Evolutionary conservation across 306 rosid species (phyloP), one percentile per base, ranked within the genome.

Genomic region (Mimosa bimucronata): DNA sequence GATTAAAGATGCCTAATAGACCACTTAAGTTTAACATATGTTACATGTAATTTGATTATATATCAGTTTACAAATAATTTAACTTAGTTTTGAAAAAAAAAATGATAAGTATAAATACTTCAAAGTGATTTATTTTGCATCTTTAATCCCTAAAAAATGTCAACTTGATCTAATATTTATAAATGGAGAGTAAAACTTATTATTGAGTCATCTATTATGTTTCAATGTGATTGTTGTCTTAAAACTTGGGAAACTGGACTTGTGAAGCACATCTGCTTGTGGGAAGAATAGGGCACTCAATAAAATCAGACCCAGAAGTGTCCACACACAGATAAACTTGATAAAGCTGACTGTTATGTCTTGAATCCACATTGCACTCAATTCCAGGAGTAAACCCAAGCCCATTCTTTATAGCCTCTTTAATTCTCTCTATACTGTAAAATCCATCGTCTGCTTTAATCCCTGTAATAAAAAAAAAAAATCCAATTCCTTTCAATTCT

Each of bases 231-330:
- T 64, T 29, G 38, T 3, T 7, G 15, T 7, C 23, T 73, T 75
- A 86, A 72, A 89, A 87, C 44, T 55, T 78, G 26, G 91, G 84
- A 52, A 89, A 89, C 13, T 87, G 86, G 13, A 89, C 4, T 4
- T 62, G 10, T 0, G 90, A 82, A 42, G 6, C 80, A 52, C 91
- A 84, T 64, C 71, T 70, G 19, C 66, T 50, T 2, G 0, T 55
- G 0, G 91, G 94, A 75, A 84, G 81, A 11, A 84, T 7, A 0
- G 92, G 90, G n/a, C 94, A 90, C 40, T 85, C 74, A 9, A 88
- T 88, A 65, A 90, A n/a, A 7, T 80, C 74, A 0, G 82, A 75
- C 3, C 84, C 90, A 4, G 89, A 77, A 31, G 83, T 79, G 79
- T 90, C 86, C 0, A 83, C 88, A 5, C 94, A 90, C 38, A 90